These are phyloP conservation scores for Neospora caninum DNA, from an alignment of 169 alveolate species.

Conservation along the genomic window DNA sequence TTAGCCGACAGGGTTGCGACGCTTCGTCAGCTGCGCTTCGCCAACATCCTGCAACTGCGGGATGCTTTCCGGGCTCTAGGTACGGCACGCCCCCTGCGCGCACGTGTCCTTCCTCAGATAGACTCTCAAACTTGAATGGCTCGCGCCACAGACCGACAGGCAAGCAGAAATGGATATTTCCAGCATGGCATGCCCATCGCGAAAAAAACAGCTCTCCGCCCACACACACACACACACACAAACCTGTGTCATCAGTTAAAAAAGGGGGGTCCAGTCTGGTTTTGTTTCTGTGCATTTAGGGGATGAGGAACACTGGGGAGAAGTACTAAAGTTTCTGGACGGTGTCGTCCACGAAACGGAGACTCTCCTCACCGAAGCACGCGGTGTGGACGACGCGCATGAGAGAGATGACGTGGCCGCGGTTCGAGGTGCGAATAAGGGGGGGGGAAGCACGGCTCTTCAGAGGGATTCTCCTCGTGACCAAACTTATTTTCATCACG, in stretches of 20 bases:
- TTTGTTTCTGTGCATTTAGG: not conserved
- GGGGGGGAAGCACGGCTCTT: not conserved
- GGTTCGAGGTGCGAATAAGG: not conserved
- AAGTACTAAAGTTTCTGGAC: not conserved
- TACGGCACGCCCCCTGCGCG: not conserved
- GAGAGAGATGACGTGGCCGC: not conserved
- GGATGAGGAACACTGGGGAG: constrained; percentile 7
- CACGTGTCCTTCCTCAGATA: not conserved
- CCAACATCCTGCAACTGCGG: not conserved
- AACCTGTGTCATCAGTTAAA: no score
- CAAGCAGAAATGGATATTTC: no score
- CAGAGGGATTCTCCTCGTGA: no score
- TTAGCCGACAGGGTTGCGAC: not conserved
- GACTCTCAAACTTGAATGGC: no score
- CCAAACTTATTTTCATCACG: no score
- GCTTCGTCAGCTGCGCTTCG: constrained; percentile 21
- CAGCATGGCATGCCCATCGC: no score
- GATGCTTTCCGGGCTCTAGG: constrained; percentile 2
- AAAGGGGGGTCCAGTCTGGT: no score
- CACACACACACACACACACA: no score
- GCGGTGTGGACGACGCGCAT: not conserved
- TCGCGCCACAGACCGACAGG: no score
- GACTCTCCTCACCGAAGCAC: not conserved
- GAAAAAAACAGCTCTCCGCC: no score
- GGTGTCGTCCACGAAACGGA: not conserved